Evolutionary conservation across 148 eudicot species (phyloP), one percentile per base, ranked within the genome.

Genomic region (Vaccinium corymbosum): DNA sequence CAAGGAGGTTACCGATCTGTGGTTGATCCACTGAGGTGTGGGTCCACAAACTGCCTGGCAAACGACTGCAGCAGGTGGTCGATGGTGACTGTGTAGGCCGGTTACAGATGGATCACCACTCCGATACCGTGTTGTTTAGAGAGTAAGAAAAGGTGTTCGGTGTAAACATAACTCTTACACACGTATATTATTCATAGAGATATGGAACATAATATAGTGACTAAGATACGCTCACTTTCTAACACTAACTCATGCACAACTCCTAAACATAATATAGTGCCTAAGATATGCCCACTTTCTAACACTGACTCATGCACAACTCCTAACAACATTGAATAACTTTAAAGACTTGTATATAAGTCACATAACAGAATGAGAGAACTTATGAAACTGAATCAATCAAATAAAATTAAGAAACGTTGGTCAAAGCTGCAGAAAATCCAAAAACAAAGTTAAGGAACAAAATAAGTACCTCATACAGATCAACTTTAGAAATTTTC

Each of bases 391-490:
- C 57, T 50, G 15, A 64, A 55, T 78, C 25, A 32, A 10, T n/a
- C 52, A 52, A 78, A 61, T 77, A 57, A 48, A 35, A 79, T 29
- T 57, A 38, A 81, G 56, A 42, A 73, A 77, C 35, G 46, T 53
- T 20, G 59, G 38, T 20, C n/a, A 29, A 75, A 55, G 14, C 48
- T 20, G 79, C 35, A 51, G n/a, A 49, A 32, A 73, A 80, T 32
- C 72, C 59, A 49, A 9, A 29, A 48, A 32, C 35, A 42, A 14
- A 22, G 56, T 84, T 71, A 20, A 22, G 35, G 76, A 1, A 27
- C 38, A 10, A 76, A 66, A 14, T 78, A 29, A 79, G 49, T 91
- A 95, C 98, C 98, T 95, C 98, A 85, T 93, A 91, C 1, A 95
- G 89, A 75, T 95, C 98, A 82, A 91, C 91, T 87, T 90, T 92